phyloP scores from a whole-genome alignment of 1,284 basidiomycete species.

The Papiliotrema terrestris region DNA sequence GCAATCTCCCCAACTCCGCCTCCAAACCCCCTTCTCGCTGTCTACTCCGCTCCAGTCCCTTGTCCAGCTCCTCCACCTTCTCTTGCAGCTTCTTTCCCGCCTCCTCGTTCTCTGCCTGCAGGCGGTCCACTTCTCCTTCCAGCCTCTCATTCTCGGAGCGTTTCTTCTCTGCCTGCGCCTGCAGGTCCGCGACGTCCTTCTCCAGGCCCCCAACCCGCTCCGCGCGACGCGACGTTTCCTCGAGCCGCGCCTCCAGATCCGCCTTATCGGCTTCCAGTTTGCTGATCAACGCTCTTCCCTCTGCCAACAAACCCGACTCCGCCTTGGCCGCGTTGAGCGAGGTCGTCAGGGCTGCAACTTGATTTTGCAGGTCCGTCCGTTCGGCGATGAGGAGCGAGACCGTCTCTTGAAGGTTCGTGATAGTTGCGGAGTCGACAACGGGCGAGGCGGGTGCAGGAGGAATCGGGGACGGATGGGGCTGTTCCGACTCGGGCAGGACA shows the following conservation, averaged over 20 bases:
- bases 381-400: conserved; percentile 41
- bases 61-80: conserved; percentile 32
- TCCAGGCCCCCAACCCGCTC: conserved; percentile 15
- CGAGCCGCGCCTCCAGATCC: conserved; percentile 16
- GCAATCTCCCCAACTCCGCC: conserved; percentile 40
- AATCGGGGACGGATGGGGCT: background rate
- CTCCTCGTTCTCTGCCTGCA: conserved; percentile 6
- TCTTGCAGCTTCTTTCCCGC: conserved; percentile 11
- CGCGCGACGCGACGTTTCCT: conserved; percentile 11
- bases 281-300: conserved; percentile 29
- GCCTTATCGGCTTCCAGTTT: conserved; percentile 36
- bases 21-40: conserved; percentile 45
- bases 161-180: conserved; percentile 9
- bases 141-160: conserved; percentile 8
- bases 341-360: conserved; percentile 23
- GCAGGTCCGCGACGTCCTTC: conserved; percentile 10
- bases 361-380: conserved; percentile 33
- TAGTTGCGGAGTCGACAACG: background rate
- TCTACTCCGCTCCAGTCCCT: conserved; percentile 38
- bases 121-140: conserved; percentile 7
- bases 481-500: no score
- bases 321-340: conserved; percentile 24
- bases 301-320: conserved; percentile 32
- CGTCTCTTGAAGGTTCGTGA: conserved; percentile 33
- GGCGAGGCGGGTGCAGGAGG: background rate